These are phyloP conservation scores for Colletotrichum sp. DNA, from an alignment of 2,329 filamentous ascomycete genomes.

Conservation along the genomic window DNA sequence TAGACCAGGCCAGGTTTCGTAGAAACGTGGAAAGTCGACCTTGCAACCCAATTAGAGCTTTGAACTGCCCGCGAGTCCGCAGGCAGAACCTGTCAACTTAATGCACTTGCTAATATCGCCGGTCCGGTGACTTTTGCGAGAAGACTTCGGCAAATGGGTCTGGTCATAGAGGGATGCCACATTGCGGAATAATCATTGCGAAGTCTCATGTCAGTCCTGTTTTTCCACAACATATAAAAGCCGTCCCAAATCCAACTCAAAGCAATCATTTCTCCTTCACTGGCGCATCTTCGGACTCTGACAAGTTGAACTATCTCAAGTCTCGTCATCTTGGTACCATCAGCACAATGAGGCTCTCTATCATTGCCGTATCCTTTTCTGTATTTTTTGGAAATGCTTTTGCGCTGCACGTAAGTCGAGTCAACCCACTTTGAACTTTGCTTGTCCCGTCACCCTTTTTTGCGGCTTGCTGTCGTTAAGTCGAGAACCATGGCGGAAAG, in stretches of 20 bases:
- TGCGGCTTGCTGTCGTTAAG: neutral
- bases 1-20: neutral
- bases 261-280: neutral
- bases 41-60: neutral
- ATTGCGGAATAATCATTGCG: neutral
- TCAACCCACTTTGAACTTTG: neutral
- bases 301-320: rapidly evolving
- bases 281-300: neutral
- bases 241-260: neutral
- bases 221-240: neutral
- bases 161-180: neutral
- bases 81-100: too few species aligned
- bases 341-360: neutral
- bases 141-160: neutral
- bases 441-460: neutral
- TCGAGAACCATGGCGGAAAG: rapidly evolving
- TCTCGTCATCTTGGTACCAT: neutral
- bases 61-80: neutral
- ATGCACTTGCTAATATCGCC: neutral
- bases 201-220: neutral
- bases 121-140: neutral
- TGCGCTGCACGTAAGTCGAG: neutral
- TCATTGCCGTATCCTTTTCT: neutral
- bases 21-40: rapidly evolving
- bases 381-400: neutral